Evolutionary conservation across 371 early-diverging fungal genomes (phyloP).

Genomic region (Mucor piriformis): DNA sequence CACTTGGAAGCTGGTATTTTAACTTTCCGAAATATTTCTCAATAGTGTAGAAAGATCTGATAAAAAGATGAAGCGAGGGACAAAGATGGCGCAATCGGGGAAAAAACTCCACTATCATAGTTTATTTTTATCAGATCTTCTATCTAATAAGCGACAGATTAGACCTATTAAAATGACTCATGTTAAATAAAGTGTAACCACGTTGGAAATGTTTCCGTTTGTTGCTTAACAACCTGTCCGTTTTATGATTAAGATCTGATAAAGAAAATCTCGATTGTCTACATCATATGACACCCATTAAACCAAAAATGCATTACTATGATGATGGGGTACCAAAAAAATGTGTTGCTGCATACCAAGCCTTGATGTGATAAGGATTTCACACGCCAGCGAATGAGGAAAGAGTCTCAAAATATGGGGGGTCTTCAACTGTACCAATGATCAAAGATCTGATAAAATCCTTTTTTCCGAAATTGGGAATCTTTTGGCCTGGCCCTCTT

Average conservation of each 20-base stretch:
- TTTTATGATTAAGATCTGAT: background rate
- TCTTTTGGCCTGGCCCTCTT: background rate
- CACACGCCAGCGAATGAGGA: constrained; percentile 6
- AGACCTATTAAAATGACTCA: constrained; percentile 3
- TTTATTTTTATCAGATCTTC: constrained; percentile 16
- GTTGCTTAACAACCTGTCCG: background rate
- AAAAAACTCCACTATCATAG: background rate
- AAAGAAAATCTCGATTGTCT: too few relatives aligned
- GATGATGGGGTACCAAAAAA: too few relatives aligned
- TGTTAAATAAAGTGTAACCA: background rate
- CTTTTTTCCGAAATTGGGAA: background rate
- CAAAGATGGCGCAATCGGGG: background rate
- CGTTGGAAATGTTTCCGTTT: background rate
- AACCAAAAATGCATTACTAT: too few relatives aligned
- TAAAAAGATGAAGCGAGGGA: background rate
- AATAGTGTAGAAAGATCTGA: constrained; percentile 11
- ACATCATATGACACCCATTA: too few relatives aligned
- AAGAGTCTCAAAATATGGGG: background rate
- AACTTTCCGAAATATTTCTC: background rate
- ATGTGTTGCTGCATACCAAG: constrained; percentile 1
- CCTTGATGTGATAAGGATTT: constrained; percentile 12
- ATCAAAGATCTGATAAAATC: constrained; percentile 2
- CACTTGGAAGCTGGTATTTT: background rate
- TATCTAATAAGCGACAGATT: background rate
- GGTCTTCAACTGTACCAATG: background rate